Base-by-base conservation (phyloP, 805 yeast species). In the Saccharomyces paradoxus region DNA sequence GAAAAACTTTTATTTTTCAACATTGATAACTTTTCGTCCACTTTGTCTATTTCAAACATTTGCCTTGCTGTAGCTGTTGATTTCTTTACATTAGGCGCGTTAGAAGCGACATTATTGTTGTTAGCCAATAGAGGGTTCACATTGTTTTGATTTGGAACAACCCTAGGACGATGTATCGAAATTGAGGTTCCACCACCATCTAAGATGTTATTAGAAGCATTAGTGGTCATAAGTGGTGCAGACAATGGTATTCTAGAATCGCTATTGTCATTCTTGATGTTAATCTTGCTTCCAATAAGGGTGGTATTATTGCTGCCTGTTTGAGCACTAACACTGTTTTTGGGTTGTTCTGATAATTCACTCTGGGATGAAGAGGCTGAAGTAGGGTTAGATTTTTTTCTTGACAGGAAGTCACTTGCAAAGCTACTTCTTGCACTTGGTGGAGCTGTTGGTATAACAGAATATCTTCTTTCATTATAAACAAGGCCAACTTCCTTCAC, bases 381-480 rank as follows among this genome's bases (percentile, higher is more conserved):
- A 27, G 57, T 52, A 7, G 55, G 53, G 30, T 59, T 58, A 10
- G 54, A 56, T 41, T 50, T 54, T 41, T 58, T 59, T 22, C 57
- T 62, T 6, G 53, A 54, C 26, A 55, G 47, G 26, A 58, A 53
- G 37, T 61, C 65, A 17, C 61, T 57, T 12, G 55, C 51, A 17
- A 37, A 37, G 21, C 61, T 57, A 8, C 55, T 53, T 41, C 58
- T 63, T 9, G 64, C 54, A 28, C 63, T 57, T 24, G 71, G 68
- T 24, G 90, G 90, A 0, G 89, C 89, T 0, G 90, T 86, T 24
- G 92, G 92, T 12, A 86, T 83, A 22, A 86, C 87, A 2, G 87
- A 81, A 63, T 82, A 86, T 60, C 84, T 81, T 53, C 91, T 72
- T 61, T 86, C 89, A 59, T 80, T 78, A 64, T 78, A 83, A 0